These are phyloP conservation scores for Cladosporium sp. DNA, from an alignment of 2,329 filamentous ascomycete species.

Conservation along the genomic window DNA sequence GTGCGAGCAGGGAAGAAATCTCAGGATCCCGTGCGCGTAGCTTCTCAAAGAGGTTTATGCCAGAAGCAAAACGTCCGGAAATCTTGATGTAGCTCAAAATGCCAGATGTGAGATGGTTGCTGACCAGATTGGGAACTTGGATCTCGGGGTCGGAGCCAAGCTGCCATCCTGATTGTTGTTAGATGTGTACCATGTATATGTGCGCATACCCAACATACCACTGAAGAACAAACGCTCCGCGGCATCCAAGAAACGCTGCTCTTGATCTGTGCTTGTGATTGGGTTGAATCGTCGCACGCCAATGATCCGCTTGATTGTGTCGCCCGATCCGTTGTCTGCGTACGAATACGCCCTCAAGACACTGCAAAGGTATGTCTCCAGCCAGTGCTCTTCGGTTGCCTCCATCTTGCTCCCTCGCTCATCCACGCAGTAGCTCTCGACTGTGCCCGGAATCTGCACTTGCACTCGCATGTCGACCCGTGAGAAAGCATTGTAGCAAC, in stretches of 20 bases:
- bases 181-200: not conserved
- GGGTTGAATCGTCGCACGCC: slow-evolving; percentile 97
- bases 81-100: slow-evolving; percentile 93
- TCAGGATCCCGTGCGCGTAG: slow-evolving; percentile 86
- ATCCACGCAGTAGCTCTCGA: slow-evolving; percentile 97
- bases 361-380: slow-evolving; percentile 95
- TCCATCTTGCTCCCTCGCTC: slow-evolving; percentile 93
- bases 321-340: slow-evolving; percentile 90
- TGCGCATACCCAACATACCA: slow-evolving; percentile 52
- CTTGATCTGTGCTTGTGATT: slow-evolving; percentile 95
- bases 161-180: slow-evolving; percentile 71
- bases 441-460: slow-evolving; percentile 92
- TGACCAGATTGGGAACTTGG: slow-evolving; percentile 94
- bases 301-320: slow-evolving; percentile 93
- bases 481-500: slow-evolving; percentile 99
- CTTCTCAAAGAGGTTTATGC: slow-evolving; percentile 97
- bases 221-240: slow-evolving; percentile 94
- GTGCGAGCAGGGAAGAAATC: slow-evolving; percentile 87
- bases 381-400: slow-evolving; percentile 90
- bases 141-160: slow-evolving; percentile 95
- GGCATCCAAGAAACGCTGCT: slow-evolving; percentile 92
- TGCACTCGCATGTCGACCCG: slow-evolving; percentile 97
- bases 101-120: slow-evolving; percentile 92
- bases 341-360: slow-evolving; percentile 94
- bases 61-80: slow-evolving; percentile 88